Evolutionary conservation across 345 rosid species (phyloP).

Genomic region (Lagerstroemia speciosa): DNA sequence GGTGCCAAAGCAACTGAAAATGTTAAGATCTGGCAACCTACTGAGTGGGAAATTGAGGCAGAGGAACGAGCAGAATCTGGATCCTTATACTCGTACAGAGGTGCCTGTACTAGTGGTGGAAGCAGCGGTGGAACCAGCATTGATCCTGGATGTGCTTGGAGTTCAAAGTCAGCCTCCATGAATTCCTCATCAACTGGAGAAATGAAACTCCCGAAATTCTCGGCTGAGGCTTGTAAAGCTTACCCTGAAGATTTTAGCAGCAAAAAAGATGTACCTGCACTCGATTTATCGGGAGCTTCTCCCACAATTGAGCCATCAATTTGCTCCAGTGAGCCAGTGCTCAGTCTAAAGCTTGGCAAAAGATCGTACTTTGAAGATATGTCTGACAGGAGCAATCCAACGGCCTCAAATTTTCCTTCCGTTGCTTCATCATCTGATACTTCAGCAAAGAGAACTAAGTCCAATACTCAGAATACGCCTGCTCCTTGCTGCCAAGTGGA

Average conservation of each 20-base stretch:
- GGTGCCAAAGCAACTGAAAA: slow-evolving; percentile 42
- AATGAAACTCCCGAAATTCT: slow-evolving; percentile 29
- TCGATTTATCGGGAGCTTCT: slow-evolving; percentile 20
- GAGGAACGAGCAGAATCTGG: slow-evolving; percentile 52
- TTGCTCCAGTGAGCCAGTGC: slow-evolving; percentile 65
- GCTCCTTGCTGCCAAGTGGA: slow-evolving; percentile 62
- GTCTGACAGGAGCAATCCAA: slow-evolving; percentile 40
- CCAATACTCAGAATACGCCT: slow-evolving; percentile 33
- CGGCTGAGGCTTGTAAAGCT: slow-evolving; percentile 38
- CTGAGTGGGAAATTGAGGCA: slow-evolving; percentile 60
- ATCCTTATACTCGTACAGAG: slow-evolving; percentile 28
- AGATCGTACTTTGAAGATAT: slow-evolving; percentile 55
- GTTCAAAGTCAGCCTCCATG: slow-evolving; percentile 61
- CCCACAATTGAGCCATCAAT: slow-evolving; percentile 49
- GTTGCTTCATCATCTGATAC: slow-evolving; percentile 29
- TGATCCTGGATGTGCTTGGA: slow-evolving; percentile 57
- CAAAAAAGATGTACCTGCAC: slow-evolving; percentile 28
- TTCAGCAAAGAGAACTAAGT: slow-evolving; percentile 56
- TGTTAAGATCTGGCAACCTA: slow-evolving; percentile 34
- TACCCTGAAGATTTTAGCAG: slow-evolving; percentile 27
- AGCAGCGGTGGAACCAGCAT: slow-evolving; percentile 54
- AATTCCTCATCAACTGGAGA: slow-evolving; percentile 56
- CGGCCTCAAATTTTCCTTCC: slow-evolving; percentile 28
- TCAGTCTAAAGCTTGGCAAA: slow-evolving; percentile 78
- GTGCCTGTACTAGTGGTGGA: slow-evolving; percentile 24